A percentile compares a stretch with the other conserved stretches of the same genome.
Evolutionary conservation across 1,284 basidiomycete genomes (phyloP).

Genomic region (Apiotrichum domesticum): DNA sequence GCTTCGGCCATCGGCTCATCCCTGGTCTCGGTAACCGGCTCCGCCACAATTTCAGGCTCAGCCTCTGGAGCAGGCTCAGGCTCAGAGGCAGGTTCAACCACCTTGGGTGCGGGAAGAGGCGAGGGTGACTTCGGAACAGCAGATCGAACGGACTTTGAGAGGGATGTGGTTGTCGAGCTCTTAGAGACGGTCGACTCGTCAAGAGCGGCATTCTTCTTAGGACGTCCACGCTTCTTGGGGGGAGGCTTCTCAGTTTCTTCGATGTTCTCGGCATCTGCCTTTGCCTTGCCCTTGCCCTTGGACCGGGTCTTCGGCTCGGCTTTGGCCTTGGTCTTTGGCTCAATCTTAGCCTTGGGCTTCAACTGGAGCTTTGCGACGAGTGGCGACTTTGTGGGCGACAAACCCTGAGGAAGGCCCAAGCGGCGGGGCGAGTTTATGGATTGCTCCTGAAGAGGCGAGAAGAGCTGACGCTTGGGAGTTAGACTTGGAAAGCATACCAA

Average conservation of each 20-base stretch:
- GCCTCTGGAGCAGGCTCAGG: not conserved
- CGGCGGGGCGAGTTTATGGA: conserved; percentile 20
- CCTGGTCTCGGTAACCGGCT: not conserved
- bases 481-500: not conserved
- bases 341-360: conserved; percentile 3
- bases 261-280: not conserved
- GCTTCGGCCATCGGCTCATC: not conserved
- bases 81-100: not conserved
- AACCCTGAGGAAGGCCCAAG: not conserved
- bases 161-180: not conserved
- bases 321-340: conserved; percentile 6
- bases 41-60: not conserved
- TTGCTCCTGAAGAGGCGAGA: conserved; percentile 35
- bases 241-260: not conserved
- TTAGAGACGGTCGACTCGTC: not conserved
- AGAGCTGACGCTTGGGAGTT: conserved; percentile 1
- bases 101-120: not conserved
- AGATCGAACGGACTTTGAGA: not conserved
- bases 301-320: conserved; percentile 16
- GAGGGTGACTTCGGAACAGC: conserved; percentile 4
- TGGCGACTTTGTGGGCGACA: conserved; percentile 11
- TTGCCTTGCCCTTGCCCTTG: conserved; percentile 10
- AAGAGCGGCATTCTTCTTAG: conserved; percentile 11
- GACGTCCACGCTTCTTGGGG: conserved; percentile 11
- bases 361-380: conserved; percentile 6